phyloP scores from a whole-genome alignment of 208 protist species.

The Leishmania aethiopica region DNA sequence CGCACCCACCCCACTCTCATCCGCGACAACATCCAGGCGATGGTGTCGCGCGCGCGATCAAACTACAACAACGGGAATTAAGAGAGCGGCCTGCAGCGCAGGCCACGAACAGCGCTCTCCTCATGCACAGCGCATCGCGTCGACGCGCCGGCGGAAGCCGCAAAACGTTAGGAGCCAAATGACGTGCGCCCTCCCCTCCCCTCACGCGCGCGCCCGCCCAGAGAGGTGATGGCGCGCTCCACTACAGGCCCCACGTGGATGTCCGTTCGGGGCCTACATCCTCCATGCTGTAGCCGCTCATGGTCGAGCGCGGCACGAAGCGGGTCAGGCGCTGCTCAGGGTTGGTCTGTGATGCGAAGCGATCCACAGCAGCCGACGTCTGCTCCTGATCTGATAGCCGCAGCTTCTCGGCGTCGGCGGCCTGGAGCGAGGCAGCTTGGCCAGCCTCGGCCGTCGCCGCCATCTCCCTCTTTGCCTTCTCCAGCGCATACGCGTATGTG shows the following conservation, averaged over 20 bases:
- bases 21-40: not conserved
- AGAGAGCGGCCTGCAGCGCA: not conserved
- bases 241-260: constrained; percentile 58
- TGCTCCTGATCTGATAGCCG: constrained; percentile 51
- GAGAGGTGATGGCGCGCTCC: not conserved
- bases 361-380: constrained; percentile 45
- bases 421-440: constrained; percentile 32
- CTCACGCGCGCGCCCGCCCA: not conserved
- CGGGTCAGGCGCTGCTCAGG: constrained; percentile 83
- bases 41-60: not conserved
- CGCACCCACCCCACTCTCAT: not conserved
- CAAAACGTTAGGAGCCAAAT: not conserved
- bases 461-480: constrained; percentile 78
- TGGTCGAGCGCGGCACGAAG: constrained; percentile 51
- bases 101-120: not conserved
- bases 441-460: constrained; percentile 40
- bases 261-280: constrained; percentile 68
- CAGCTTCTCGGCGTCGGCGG: constrained; percentile 47
- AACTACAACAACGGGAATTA: not conserved
- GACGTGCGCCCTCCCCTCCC: not conserved
- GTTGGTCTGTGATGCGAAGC: constrained; percentile 85
- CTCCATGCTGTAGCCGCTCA: constrained; percentile 56
- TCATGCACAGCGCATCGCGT: not conserved
- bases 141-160: not conserved
- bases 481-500: constrained; percentile 81